phyloP scores from a whole-genome alignment of 495 filamentous ascomycete genomes.

The Penicillium lividum region DNA sequence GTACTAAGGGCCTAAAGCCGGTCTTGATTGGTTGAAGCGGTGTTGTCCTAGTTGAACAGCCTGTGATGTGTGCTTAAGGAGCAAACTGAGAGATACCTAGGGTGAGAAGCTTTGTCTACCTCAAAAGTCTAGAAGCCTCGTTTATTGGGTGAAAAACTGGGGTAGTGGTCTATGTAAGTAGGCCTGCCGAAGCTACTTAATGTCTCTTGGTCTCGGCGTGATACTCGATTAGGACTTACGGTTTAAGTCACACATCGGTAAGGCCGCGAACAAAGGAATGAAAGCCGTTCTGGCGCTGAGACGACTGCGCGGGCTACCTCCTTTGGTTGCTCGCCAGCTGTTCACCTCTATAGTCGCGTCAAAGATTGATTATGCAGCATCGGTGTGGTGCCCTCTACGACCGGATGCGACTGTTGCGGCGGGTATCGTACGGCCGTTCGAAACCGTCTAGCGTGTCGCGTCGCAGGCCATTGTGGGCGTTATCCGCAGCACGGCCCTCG shows the following conservation, averaged over 20 bases:
- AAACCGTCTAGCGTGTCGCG: constrained; percentile 1
- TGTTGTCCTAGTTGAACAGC: not conserved
- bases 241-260: constrained; percentile 1
- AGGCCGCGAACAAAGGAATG: constrained; percentile 1
- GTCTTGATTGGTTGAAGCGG: not conserved
- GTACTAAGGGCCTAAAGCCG: not conserved
- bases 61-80: constrained; percentile 12
- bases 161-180: constrained; percentile 11
- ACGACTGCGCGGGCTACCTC: constrained; percentile 2
- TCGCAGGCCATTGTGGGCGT: constrained; percentile 4
- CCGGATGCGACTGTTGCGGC: not conserved
- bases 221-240: not conserved
- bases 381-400: not conserved
- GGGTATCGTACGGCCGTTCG: not conserved
- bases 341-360: constrained; percentile 6
- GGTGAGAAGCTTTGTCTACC: constrained; percentile 10
- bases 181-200: constrained; percentile 15
- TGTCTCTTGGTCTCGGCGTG: not conserved
- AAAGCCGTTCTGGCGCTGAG: constrained; percentile 3
- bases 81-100: constrained; percentile 18
- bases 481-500: not conserved
- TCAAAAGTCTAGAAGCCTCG: not conserved
- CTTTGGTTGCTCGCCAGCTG: constrained; percentile 6
- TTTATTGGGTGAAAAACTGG: constrained; percentile 2
- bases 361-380: constrained; percentile 6